Conservation (phyloP, 2,329 filamentous ascomycete species). For the Diaporthe citriasiana region DNA sequence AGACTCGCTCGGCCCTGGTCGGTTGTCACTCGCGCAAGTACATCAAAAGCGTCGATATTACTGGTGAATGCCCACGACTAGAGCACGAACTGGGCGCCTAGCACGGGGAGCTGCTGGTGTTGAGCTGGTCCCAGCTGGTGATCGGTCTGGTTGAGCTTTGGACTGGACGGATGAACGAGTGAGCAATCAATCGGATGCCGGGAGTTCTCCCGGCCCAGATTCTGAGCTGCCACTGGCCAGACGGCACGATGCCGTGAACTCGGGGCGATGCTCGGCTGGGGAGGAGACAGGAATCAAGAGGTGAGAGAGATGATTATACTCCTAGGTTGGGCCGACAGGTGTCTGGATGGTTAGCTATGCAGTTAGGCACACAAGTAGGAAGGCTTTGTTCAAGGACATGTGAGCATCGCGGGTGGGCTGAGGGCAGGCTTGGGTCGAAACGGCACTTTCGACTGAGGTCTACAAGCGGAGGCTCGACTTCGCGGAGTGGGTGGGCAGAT, state of each 20-base stretch:
- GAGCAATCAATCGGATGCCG: background rate
- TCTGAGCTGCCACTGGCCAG: background rate
- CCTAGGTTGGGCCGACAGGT: background rate
- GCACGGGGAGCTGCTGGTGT: background rate
- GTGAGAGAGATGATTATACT: background rate
- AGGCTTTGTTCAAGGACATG: background rate
- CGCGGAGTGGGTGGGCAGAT: constrained; percentile 5
- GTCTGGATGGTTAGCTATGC: background rate
- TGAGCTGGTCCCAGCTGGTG: background rate
- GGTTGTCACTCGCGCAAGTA: constrained; percentile 17
- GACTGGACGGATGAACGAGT: background rate
- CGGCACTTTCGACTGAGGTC: constrained; percentile 6
- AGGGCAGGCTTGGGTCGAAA: constrained; percentile 1
- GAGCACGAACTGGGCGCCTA: background rate
- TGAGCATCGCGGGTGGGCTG: constrained; percentile 4
- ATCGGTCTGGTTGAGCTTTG: background rate
- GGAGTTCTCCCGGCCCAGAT: background rate
- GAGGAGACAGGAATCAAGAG: background rate
- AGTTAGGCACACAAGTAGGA: background rate
- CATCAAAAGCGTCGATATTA: background rate
- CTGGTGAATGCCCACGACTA: background rate
- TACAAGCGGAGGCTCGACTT: constrained; percentile 1
- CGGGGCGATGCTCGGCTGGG: background rate
- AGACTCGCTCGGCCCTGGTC: constrained; percentile 4
- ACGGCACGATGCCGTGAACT: background rate